Base-by-base conservation (phyloP, 2,329 filamentous ascomycete species). In the Aspergillus awamori region DNA sequence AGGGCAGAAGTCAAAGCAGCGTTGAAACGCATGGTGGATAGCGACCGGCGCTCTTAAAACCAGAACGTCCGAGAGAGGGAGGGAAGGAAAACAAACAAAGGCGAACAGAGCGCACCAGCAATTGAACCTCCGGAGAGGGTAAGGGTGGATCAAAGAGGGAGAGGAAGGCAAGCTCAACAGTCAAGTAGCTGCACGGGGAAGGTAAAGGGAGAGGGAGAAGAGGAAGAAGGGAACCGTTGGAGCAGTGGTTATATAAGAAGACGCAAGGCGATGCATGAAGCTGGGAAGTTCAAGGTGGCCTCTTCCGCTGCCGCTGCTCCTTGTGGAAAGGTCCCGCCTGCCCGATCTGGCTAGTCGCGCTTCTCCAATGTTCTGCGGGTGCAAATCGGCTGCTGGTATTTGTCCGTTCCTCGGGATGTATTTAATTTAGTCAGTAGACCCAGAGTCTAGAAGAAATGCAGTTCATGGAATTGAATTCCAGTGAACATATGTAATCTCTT, bases 21-120 rank as follows among this genome's bases (percentile, higher is more conserved):
- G 81, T 90, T 89, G 81, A 96, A 87, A 87, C 90, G 92, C 92
- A 96, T 96, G 75, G 74, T 88, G 84, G 73, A 65, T 56, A 53
- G 60, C 49, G 36, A 39, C 11, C 43, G 33, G 39, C 20, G 51
- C 22, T 43, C 51, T 56, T 30, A 8, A 26, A 38, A 33, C 53
- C 43, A 33, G 53, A 56, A 56, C 53, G 43, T 43, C 53, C 6
- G 38, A 28, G 36, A 33, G 30, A 53, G 8, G 26, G 20, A 24
- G 17, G 58, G 39, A 33, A 43, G 17, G 33, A 61, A 63, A 66
- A 65, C 53, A 64, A 65, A 60, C 52, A 66, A 36, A 65, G 63
- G 54, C 62, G 67, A 64, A 53, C 53, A 60, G 13, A 62, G 51
- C 53, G 57, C 62, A 58, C 60, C 57, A 65, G 53, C 61, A 61